Evolutionary conservation across 1,284 basidiomycete species (phyloP).

Genomic region (Ustilago esculenta): DNA sequence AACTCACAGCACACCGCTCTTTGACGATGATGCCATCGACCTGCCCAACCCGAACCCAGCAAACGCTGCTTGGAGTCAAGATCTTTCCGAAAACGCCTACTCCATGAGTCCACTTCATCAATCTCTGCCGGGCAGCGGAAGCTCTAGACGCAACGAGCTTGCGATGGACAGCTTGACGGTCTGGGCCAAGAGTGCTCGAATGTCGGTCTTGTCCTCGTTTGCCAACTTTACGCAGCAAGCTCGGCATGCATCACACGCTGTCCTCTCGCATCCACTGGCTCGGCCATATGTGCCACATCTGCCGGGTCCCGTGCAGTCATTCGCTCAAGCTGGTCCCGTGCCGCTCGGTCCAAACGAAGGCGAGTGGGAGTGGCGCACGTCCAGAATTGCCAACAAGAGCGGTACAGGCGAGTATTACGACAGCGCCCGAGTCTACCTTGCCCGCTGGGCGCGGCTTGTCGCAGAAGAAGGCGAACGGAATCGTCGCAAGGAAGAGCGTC

Average conservation of each 20-base stretch:
- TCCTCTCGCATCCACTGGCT: slow-evolving; percentile 55
- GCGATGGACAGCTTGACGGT: slow-evolving; percentile 52
- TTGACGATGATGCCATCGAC: slow-evolving; percentile 67
- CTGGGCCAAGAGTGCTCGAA: slow-evolving; percentile 60
- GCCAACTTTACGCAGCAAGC: slow-evolving; percentile 62
- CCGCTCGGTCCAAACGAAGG: slow-evolving; percentile 54
- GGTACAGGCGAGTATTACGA: slow-evolving; percentile 78
- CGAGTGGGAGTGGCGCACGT: slow-evolving; percentile 52
- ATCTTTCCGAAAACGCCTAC: slow-evolving; percentile 47
- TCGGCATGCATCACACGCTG: slow-evolving; percentile 53
- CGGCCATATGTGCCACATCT: slow-evolving; percentile 51
- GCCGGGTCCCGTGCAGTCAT: slow-evolving; percentile 50
- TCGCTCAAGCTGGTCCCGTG: slow-evolving; percentile 62
- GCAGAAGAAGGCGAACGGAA: slow-evolving; percentile 69
- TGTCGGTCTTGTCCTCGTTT: slow-evolving; percentile 60
- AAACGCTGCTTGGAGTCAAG: slow-evolving; percentile 26
- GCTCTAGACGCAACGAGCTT: slow-evolving; percentile 16
- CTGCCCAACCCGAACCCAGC: slow-evolving; percentile 14
- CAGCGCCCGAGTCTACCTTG: slow-evolving; percentile 92
- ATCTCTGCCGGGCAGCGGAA: slow-evolving; percentile 23
- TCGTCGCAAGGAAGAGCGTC: slow-evolving; percentile 40
- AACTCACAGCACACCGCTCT: slow-evolving; percentile 72
- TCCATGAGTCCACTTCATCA: slow-evolving; percentile 41
- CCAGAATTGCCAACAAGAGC: slow-evolving; percentile 43
- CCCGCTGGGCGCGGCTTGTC: slow-evolving; percentile 93